Percentiles rank a stretch among this genome's conserved stretches.
These are phyloP conservation scores for Jasminum sambac DNA, from an alignment of 257 asterid species.

Conservation along the genomic window DNA sequence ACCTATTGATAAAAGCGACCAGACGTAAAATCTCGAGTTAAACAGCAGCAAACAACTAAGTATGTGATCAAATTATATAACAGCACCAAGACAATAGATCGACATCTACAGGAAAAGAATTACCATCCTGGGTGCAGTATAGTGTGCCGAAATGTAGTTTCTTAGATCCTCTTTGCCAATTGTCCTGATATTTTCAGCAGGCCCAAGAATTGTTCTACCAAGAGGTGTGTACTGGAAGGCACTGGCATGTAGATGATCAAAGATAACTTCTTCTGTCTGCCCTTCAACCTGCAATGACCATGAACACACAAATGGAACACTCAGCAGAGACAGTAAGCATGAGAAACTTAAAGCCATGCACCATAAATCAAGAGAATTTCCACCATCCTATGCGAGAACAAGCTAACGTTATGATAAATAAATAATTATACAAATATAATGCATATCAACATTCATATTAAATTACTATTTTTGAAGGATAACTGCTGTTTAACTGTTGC, in stretches of 20 bases:
- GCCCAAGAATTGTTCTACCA: conserved; percentile 92
- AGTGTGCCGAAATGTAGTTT: conserved; percentile 70
- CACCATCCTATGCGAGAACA: conserved; percentile 8
- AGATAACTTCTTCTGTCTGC: conserved; percentile 84
- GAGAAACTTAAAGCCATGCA: conserved; percentile 3
- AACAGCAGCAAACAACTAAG: conserved; percentile 15
- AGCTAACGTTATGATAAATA: background rate
- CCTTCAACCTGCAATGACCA: conserved; percentile 63
- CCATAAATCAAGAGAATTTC: background rate
- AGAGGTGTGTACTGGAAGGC: conserved; percentile 89
- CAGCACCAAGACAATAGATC: background rate
- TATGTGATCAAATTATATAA: conserved; percentile 1
- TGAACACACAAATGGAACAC: conserved; percentile 1
- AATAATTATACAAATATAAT: background rate
- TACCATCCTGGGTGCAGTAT: conserved; percentile 82
- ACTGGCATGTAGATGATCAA: conserved; percentile 88
- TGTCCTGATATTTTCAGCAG: conserved; percentile 65
- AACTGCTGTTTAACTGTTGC: background rate
- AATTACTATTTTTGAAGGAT: background rate
- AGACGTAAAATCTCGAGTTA: background rate
- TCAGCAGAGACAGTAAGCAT: conserved; percentile 1
- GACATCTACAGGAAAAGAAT: background rate
- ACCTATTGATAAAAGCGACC: conserved; percentile 43
- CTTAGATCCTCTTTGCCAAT: conserved; percentile 54
- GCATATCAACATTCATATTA: background rate